Conservation (phyloP, 2,329 filamentous ascomycete species). For the Diaporthe nobilis region DNA sequence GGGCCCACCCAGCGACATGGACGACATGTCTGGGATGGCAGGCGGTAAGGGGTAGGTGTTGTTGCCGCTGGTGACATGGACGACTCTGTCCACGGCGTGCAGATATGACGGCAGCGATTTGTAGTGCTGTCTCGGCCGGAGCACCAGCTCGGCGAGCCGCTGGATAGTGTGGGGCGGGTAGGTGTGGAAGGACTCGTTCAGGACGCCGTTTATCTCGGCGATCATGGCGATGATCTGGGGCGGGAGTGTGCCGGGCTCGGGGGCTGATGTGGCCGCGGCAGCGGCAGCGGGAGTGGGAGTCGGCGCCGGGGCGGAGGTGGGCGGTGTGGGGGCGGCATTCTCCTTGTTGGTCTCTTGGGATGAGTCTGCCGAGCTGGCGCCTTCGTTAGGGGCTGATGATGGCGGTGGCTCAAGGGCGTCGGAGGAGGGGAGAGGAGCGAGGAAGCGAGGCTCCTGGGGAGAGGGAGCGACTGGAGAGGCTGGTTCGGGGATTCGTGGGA, state of each 20-base stretch:
- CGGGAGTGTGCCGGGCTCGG: conserved; percentile 68
- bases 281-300: conserved; percentile 53
- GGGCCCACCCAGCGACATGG: conserved; percentile 73
- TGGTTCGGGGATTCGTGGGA: conserved; percentile 69
- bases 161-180: conserved; percentile 94
- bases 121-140: conserved; percentile 84
- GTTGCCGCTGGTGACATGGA: conserved; percentile 87
- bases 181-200: conserved; percentile 76
- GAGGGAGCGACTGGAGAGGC: conserved; percentile 57
- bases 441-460: conserved; percentile 57
- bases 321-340: conserved; percentile 65
- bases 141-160: conserved; percentile 87
- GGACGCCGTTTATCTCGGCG: conserved; percentile 70
- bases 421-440: conserved; percentile 63
- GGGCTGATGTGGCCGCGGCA: conserved; percentile 53
- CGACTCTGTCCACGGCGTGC: conserved; percentile 89
- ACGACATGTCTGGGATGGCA: conserved; percentile 70
- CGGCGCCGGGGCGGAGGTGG: conserved; percentile 49
- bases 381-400: conserved; percentile 55
- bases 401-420: conserved; percentile 58
- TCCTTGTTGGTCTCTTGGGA: conserved; percentile 78
- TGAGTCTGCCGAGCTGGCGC: conserved; percentile 49
- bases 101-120: conserved; percentile 86
- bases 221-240: conserved; percentile 75
- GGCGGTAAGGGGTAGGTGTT: conserved; percentile 87